Base-by-base conservation (phyloP, 2,329 filamentous ascomycete genomes). In the Fusarium begoniae region DNA sequence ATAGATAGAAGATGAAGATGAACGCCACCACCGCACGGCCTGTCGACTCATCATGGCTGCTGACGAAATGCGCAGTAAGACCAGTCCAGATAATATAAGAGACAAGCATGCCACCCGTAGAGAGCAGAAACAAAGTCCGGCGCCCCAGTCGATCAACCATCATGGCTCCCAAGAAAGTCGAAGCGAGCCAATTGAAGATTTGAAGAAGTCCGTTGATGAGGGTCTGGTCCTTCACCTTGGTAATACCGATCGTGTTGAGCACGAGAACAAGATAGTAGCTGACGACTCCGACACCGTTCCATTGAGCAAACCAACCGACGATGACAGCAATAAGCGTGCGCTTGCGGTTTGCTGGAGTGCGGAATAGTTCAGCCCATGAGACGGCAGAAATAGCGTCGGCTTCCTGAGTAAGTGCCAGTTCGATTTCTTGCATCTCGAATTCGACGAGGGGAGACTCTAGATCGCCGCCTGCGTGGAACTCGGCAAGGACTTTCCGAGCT, bases 381-480 rank as follows among this genome's bases (percentile, higher is more conserved):
- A 63, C 84, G 75, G 37, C 82, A 53, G 69, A 84, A 78, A 76
- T 76, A 56, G 62, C 63, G 78, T 75, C 75, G 22, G 79, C 73
- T 79, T 80, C 51, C 73, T 77, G 54, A 12, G 81, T 77, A 41
- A 84, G 63, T n/a, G 81, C 78, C 20, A 79, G 66, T 17, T 80
- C 70, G 72, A 85, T 85, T 61, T 85, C 83, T n/a, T 79, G 80
- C 78, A 85, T 80, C 66, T 85, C 81, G 13, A 85, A 79, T 1
- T 76, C 65, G 0, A 86, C 84, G 3, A 86, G 80, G 3, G 83
- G 81, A 18, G 85, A 81, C 13, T 78, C 69, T 0, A 74, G 65
- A 50, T 86, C 82, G 3, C 83, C 83, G 26, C 84, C 84, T 2
- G 83, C 81, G 38, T 86, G 84, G 51, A 83, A 85, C 5, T 79